Evolutionary conservation across 768 basidiomycete genomes (phyloP).

Genomic region (Lepiota brunneoincarnata): DNA sequence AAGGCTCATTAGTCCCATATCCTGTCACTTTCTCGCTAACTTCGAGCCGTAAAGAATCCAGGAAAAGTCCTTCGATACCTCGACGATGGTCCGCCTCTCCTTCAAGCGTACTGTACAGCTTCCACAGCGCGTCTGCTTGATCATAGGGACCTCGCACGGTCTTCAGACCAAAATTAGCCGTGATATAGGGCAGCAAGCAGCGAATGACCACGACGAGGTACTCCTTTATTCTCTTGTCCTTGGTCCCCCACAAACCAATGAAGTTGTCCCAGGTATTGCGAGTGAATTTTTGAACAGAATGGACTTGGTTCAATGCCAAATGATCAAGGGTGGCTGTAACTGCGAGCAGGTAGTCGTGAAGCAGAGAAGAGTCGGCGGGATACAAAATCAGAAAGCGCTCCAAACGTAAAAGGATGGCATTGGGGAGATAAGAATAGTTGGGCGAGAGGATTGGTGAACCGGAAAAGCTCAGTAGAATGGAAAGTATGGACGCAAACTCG

Average conservation of each 20-base stretch:
- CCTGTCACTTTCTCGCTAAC: conserved; percentile 22
- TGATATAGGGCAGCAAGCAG: conserved; percentile 70
- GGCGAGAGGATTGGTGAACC: conserved; percentile 54
- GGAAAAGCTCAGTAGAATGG: conserved; percentile 55
- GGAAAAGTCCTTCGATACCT: conserved; percentile 61
- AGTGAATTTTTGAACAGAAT: conserved; percentile 60
- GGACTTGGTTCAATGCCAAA: conserved; percentile 72
- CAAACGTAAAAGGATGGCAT: conserved; percentile 50
- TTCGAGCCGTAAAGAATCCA: conserved; percentile 65
- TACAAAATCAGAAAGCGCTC: conserved; percentile 62
- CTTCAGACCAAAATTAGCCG: conserved; percentile 26
- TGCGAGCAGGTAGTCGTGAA: conserved; percentile 69
- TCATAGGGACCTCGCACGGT: conserved; percentile 28
- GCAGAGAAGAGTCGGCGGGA: conserved; percentile 72
- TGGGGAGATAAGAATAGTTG: conserved; percentile 32
- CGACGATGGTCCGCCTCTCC: conserved; percentile 63
- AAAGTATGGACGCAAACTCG: conserved; percentile 67
- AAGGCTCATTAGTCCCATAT: conserved; percentile 36
- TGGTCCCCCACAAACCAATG: conserved; percentile 74
- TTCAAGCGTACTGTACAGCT: conserved; percentile 54
- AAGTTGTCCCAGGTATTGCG: conserved; percentile 59
- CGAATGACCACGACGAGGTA: conserved; percentile 72
- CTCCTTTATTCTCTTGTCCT: conserved; percentile 76
- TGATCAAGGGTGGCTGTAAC: conserved; percentile 70
- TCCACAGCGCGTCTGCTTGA: conserved; percentile 45